These are phyloP conservation scores for Candida germanica DNA, from an alignment of 805 yeast genomes.

Conservation along the genomic window DNA sequence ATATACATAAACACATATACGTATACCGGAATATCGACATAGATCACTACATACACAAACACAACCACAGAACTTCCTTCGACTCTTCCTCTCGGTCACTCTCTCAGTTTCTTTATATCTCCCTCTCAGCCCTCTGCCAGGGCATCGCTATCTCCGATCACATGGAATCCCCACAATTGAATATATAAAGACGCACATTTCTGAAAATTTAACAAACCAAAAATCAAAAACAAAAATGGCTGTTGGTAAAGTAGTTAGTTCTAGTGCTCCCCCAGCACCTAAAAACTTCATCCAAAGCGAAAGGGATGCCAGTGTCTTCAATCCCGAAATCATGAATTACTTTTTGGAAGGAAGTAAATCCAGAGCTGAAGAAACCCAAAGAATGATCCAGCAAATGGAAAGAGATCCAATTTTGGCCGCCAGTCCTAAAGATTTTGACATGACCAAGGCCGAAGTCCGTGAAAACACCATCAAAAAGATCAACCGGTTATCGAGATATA, in stretches of 20 bases:
- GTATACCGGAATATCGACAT: too few species aligned
- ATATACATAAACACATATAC: too few species aligned
- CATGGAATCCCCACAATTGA: too few species aligned
- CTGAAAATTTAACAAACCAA: background rate
- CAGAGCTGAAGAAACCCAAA: conserved; percentile 45
- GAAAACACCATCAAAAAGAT: conserved; percentile 59
- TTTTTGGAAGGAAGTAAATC: conserved; percentile 40
- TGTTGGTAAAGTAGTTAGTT: conserved; percentile 19
- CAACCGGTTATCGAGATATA: conserved; percentile 56
- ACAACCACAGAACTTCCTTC: too few species aligned
- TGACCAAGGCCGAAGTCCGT: conserved; percentile 54
- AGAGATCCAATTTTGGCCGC: conserved; percentile 65
- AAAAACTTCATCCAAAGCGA: conserved; percentile 29
- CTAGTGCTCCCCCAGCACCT: conserved; percentile 30
- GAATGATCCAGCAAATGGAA: conserved; percentile 55
- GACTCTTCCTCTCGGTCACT: too few species aligned
- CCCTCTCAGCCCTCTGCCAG: too few species aligned
- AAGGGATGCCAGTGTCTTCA: conserved; percentile 30
- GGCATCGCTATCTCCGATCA: too few species aligned
- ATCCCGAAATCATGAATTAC: conserved; percentile 37
- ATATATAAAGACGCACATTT: background rate
- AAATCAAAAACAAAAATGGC: conserved; percentile 2
- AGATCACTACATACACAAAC: too few species aligned
- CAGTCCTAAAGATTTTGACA: conserved; percentile 54
- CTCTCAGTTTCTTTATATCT: too few species aligned